Conservation (phyloP, 768 basidiomycete species). For the Tulasnella sp. region DNA sequence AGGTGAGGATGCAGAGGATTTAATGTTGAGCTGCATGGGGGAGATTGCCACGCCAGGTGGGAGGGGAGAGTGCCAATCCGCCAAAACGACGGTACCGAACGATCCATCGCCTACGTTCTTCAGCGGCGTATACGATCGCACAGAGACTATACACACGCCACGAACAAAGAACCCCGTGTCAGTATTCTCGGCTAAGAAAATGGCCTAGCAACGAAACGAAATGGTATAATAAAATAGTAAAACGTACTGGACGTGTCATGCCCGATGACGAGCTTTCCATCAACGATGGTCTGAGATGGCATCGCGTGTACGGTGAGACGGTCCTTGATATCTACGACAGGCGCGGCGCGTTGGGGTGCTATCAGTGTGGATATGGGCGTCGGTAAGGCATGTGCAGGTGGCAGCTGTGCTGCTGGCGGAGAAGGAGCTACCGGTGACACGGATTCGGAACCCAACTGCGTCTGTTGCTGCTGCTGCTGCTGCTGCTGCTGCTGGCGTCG, state of each 20-base stretch:
- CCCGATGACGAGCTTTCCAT: constrained; percentile 63
- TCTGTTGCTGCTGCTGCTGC: constrained; percentile 3
- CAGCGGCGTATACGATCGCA: constrained; percentile 84
- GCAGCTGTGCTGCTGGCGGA: neutral
- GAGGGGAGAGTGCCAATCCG: constrained; percentile 96
- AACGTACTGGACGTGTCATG: constrained; percentile 58
- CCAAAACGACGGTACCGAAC: constrained; percentile 96
- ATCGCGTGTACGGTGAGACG: constrained; percentile 60
- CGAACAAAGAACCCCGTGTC: constrained; percentile 11
- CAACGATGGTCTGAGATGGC: constrained; percentile 63
- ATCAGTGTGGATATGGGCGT: neutral
- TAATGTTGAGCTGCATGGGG: constrained; percentile 71
- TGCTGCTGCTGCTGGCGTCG: constrained; percentile 2
- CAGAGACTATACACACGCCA: constrained; percentile 45
- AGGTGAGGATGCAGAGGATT: neutral
- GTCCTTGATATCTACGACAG: constrained; percentile 33
- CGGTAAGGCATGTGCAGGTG: neutral
- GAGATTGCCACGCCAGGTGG: constrained; percentile 84
- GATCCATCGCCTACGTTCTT: constrained; percentile 97
- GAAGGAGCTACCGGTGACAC: neutral
- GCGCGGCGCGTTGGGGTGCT: neutral
- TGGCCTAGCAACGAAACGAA: constrained; percentile 1
- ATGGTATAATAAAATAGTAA: constrained; percentile 18
- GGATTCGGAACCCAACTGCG: neutral
- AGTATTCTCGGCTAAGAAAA: neutral